These are phyloP conservation scores for Termitomyces sp. DNA, from an alignment of 768 basidiomycete species.

Conservation along the genomic window DNA sequence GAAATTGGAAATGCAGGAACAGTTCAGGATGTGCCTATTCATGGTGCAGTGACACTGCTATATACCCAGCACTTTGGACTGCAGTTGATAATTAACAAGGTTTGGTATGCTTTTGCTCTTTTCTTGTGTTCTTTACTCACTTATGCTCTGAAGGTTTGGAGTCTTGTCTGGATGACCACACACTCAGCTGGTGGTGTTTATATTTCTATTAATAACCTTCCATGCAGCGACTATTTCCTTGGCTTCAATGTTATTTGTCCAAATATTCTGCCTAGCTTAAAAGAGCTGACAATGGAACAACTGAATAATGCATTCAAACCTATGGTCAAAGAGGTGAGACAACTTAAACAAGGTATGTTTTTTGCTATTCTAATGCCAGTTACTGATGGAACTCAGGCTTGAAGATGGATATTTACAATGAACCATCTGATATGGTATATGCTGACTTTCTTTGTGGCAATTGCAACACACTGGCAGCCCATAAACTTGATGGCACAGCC, in stretches of 20 bases:
- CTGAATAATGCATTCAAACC: constrained; percentile 22
- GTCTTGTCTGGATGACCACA: constrained; percentile 17
- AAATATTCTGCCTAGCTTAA: constrained; percentile 21
- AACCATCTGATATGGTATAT: constrained; percentile 14
- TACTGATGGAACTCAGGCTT: constrained; percentile 12
- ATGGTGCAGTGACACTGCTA: background rate
- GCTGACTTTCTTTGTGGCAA: constrained; percentile 22
- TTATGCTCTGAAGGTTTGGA: constrained; percentile 20
- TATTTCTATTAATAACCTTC: constrained; percentile 20
- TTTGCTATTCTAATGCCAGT: background rate
- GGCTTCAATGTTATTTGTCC: constrained; percentile 18
- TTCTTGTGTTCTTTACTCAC: background rate
- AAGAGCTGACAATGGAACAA: constrained; percentile 21
- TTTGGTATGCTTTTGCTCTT: background rate
- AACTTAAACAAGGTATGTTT: constrained; percentile 20
- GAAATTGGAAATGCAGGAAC: background rate
- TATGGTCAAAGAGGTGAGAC: constrained; percentile 10
- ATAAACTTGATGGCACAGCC: constrained; percentile 21
- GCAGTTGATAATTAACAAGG: background rate
- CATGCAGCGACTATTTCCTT: constrained; percentile 16
- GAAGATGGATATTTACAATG: constrained; percentile 21
- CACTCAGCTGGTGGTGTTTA: constrained; percentile 23
- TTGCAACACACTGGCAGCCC: constrained; percentile 24
- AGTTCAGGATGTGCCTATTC: background rate
- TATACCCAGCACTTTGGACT: background rate